These are phyloP conservation scores for Fragosphaeria purpurea DNA, from an alignment of 2,329 filamentous ascomycete species.

Conservation along the genomic window DNA sequence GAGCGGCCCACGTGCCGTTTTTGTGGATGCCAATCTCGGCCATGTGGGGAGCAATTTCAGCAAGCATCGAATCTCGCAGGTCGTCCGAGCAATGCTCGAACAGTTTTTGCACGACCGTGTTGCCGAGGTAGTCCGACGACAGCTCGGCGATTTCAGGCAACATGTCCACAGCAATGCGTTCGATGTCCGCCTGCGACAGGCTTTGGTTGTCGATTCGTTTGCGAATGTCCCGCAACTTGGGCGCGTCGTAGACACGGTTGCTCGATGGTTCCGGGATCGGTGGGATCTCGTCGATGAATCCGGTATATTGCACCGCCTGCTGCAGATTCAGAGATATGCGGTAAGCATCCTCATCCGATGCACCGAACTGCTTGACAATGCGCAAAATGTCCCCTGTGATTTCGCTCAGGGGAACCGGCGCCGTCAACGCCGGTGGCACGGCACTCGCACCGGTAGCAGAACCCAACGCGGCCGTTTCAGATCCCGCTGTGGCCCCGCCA, in stretches of 20 bases:
- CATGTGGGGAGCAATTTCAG: conserved; percentile 78
- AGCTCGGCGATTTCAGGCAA: conserved; percentile 92
- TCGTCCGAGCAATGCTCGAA: conserved; percentile 93
- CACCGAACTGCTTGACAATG: conserved; percentile 84
- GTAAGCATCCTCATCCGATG: conserved; percentile 64
- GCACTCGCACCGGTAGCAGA: conserved; percentile 8
- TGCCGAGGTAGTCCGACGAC: conserved; percentile 90
- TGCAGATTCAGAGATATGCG: conserved; percentile 67
- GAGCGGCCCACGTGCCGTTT: conserved; percentile 97
- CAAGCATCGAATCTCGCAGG: conserved; percentile 83
- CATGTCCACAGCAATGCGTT: conserved; percentile 87
- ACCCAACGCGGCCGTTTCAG: conserved; percentile 3
- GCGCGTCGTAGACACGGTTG: conserved; percentile 83
- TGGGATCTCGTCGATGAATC: conserved; percentile 77
- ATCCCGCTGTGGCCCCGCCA: conserved; percentile 18
- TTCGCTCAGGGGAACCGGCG: conserved; percentile 63
- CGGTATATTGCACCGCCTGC: conserved; percentile 62
- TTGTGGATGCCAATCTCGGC: conserved; percentile 98
- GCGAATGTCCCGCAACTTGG: conserved; percentile 86
- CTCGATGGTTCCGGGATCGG: conserved; percentile 79
- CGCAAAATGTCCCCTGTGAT: conserved; percentile 73
- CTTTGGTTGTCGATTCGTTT: conserved; percentile 97
- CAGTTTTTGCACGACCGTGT: conserved; percentile 98
- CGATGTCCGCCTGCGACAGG: conserved; percentile 76
- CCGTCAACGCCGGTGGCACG: conserved; percentile 40